These are phyloP conservation scores for Pseudocercospora fuligena DNA, from an alignment of 2,329 filamentous ascomycete species.

Conservation along the genomic window DNA sequence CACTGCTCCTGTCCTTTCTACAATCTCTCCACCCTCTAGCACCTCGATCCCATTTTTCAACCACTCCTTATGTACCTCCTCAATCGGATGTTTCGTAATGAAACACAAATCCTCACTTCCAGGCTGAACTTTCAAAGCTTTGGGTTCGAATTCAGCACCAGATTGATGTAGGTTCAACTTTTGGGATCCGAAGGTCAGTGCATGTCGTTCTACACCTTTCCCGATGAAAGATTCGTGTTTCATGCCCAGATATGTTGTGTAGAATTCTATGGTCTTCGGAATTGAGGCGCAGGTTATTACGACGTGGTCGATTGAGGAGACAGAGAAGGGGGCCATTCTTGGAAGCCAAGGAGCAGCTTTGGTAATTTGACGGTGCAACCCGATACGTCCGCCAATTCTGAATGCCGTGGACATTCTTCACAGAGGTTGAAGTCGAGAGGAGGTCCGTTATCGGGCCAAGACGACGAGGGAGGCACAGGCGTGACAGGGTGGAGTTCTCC, in stretches of 20 bases:
- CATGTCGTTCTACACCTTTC: slow-evolving; percentile 45
- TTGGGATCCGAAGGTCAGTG: slow-evolving; percentile 61
- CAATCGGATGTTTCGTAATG: slow-evolving; percentile 57
- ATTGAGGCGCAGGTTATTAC: slow-evolving; percentile 63
- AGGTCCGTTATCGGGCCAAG: background rate
- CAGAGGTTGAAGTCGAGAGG: background rate
- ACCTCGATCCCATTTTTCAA: slow-evolving; percentile 51
- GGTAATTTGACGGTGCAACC: no score
- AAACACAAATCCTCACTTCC: slow-evolving; percentile 67
- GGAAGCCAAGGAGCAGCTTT: background rate
- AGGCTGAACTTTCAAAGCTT: slow-evolving; percentile 58
- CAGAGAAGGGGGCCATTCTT: slow-evolving; percentile 34
- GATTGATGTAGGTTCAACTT: slow-evolving; percentile 65
- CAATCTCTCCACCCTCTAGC: slow-evolving; percentile 56
- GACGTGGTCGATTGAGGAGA: slow-evolving; percentile 61
- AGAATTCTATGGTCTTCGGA: slow-evolving; percentile 58
- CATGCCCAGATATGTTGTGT: slow-evolving; percentile 63
- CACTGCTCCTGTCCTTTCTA: slow-evolving; percentile 60
- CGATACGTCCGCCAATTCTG: background rate
- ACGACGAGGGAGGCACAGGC: no score
- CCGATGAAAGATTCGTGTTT: slow-evolving; percentile 57
- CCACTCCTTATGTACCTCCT: slow-evolving; percentile 51
- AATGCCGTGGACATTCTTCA: background rate
- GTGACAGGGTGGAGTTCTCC: background rate
- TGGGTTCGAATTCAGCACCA: slow-evolving; percentile 65